Conservation (phyloP, 2,329 filamentous ascomycete genomes). For the Exserohilum rostratum region DNA sequence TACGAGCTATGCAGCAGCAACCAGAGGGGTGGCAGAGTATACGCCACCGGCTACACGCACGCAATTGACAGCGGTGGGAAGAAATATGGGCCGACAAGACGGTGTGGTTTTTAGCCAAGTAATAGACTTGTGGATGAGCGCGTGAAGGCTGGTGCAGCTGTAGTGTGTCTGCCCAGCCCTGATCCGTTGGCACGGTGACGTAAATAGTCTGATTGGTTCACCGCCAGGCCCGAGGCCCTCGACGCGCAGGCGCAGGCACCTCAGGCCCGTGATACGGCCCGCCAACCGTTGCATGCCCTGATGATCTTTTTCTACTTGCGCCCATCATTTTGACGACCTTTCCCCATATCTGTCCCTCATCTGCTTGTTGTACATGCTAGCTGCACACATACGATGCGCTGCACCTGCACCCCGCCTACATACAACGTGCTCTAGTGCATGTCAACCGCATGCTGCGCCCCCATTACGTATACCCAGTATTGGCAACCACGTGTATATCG, state of each 20-base stretch:
- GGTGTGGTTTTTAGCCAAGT: constrained; percentile 4
- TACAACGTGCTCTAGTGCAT: not conserved
- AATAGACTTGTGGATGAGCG: constrained; percentile 15
- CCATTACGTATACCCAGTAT: not conserved
- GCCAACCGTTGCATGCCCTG: constrained; percentile 4
- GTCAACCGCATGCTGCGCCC: not conserved
- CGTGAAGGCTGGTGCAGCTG: constrained; percentile 11
- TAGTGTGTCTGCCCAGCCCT: constrained; percentile 8
- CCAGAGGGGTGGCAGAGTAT: not conserved
- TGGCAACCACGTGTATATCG: not conserved
- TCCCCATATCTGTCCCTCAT: not conserved
- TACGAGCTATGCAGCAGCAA: not conserved
- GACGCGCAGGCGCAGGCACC: not conserved
- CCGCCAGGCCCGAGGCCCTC: not conserved
- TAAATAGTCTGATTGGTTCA: constrained; percentile 4
- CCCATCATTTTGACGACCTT: not conserved
- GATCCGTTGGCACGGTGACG: constrained; percentile 14
- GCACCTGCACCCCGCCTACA: not conserved
- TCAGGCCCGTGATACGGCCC: too few species aligned
- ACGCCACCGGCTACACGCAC: not conserved
- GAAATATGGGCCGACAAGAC: not conserved
- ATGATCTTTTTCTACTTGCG: constrained; percentile 9
- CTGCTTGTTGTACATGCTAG: not conserved
- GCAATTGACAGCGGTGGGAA: not conserved
- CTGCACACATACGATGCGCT: not conserved